Percentiles rank a stretch among this genome's conserved stretches.
These are phyloP conservation scores for Fusarium dlaminii DNA, from an alignment of 2,329 filamentous ascomycete genomes.

Conservation along the genomic window DNA sequence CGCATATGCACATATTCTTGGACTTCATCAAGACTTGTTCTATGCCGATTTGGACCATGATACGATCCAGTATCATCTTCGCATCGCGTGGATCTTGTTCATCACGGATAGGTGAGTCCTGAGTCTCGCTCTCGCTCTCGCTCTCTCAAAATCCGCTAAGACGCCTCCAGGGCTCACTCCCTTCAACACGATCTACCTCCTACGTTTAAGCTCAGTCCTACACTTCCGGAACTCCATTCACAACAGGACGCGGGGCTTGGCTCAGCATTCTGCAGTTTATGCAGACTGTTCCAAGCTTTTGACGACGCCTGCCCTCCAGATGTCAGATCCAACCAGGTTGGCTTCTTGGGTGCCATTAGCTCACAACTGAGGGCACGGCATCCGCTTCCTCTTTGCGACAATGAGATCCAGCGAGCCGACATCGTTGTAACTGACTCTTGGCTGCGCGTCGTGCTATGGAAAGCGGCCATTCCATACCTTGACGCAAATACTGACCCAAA, in stretches of 20 bases:
- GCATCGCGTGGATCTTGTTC: constrained; percentile 21
- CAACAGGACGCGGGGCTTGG: neutral
- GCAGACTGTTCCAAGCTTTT: constrained; percentile 17
- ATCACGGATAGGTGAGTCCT: constrained; percentile 10
- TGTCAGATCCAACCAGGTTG: neutral
- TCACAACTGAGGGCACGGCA: neutral
- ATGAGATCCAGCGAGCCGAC: constrained; percentile 14
- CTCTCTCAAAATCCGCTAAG: neutral
- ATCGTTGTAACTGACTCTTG: constrained; percentile 21
- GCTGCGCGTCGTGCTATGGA: constrained; percentile 21
- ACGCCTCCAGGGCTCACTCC: constrained; percentile 1
- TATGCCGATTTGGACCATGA: neutral
- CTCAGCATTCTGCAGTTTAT: constrained; percentile 18
- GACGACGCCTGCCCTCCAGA: constrained; percentile 17
- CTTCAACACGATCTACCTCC: constrained; percentile 18
- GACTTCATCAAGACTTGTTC: constrained; percentile 15
- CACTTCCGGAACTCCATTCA: constrained; percentile 2
- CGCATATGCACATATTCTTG: constrained; percentile 16
- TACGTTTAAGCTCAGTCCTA: constrained; percentile 22
- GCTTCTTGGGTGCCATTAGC: constrained; percentile 11
- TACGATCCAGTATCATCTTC: constrained; percentile 3
- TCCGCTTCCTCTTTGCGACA: constrained; percentile 1
- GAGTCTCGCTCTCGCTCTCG: neutral
- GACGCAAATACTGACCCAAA: constrained; percentile 12
- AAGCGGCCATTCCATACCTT: constrained; percentile 12